phyloP scores from a whole-genome alignment of 192 early-diverging fungal species.

The Coemansia sp. region DNA sequence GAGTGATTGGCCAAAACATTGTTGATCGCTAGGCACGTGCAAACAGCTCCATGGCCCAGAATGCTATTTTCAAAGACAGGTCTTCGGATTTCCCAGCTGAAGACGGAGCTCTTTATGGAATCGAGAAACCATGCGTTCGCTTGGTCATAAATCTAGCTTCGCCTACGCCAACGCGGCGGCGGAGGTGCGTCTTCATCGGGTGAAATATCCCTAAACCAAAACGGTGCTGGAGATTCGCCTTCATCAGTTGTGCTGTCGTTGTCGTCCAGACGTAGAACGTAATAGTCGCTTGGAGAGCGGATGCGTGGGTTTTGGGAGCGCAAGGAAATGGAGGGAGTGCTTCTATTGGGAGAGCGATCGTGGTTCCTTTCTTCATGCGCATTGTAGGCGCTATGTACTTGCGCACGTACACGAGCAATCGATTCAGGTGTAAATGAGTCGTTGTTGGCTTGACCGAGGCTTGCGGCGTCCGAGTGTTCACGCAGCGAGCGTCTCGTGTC shows the following conservation, averaged over 20 bases:
- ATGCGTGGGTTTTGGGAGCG: neutral
- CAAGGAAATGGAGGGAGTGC: neutral
- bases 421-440: neutral
- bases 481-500: conserved; percentile 1
- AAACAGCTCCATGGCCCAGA: neutral
- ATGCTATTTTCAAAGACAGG: too few relatives aligned
- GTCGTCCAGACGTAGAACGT: conserved; percentile 19
- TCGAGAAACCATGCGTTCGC: too few relatives aligned
- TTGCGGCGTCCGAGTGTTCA: neutral
- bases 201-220: neutral
- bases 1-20: conserved; percentile 14
- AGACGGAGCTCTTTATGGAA: too few relatives aligned
- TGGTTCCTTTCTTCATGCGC: neutral
- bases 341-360: neutral
- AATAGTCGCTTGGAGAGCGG: conserved; percentile 2
- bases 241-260: conserved; percentile 17
- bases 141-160: neutral
- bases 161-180: neutral
- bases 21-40: neutral
- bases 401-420: neutral
- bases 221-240: neutral
- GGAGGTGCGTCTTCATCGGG: too few relatives aligned
- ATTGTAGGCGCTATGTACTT: neutral
- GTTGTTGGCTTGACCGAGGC: neutral
- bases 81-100: too few relatives aligned